Evolutionary conservation across 257 asterid species (phyloP).

Genomic region (Solanum gracilifrons): DNA sequence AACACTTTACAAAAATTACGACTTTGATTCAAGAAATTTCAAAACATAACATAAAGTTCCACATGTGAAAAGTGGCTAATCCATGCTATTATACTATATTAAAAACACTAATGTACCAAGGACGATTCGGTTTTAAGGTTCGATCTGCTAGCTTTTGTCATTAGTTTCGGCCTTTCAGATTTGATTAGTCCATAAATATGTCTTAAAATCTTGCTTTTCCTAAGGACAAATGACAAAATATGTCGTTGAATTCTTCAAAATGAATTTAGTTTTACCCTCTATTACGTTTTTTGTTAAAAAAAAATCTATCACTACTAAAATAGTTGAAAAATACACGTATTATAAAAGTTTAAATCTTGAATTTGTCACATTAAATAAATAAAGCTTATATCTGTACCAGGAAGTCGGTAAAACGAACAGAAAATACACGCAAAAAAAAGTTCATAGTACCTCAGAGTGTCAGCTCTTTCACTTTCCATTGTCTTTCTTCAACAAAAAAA

Average conservation of each 20-base stretch:
- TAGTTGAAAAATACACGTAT: rapidly evolving
- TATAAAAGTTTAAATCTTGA: neutral
- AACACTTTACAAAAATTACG: neutral
- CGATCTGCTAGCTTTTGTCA: neutral
- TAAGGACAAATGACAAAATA: neutral
- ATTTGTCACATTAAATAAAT: rapidly evolving
- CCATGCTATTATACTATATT: neutral
- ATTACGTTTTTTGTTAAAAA: neutral
- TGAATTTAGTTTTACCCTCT: neutral
- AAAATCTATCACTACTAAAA: too few relatives aligned
- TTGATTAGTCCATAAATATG: neutral
- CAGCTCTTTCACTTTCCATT: neutral
- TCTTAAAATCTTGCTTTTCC: neutral
- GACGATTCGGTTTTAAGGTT: neutral
- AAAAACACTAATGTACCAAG: neutral
- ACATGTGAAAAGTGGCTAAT: neutral
- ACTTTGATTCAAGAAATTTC: neutral
- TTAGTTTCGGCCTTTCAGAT: neutral
- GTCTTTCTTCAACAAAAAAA: conserved; percentile 8
- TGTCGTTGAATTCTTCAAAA: too few relatives aligned
- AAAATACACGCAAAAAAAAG: neutral
- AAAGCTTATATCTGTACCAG: neutral
- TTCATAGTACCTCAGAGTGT: neutral
- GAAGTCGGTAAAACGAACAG: neutral
- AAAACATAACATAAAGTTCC: neutral